Conservation (phyloP, 2,329 filamentous ascomycete genomes). For the Fusarium globosum region DNA sequence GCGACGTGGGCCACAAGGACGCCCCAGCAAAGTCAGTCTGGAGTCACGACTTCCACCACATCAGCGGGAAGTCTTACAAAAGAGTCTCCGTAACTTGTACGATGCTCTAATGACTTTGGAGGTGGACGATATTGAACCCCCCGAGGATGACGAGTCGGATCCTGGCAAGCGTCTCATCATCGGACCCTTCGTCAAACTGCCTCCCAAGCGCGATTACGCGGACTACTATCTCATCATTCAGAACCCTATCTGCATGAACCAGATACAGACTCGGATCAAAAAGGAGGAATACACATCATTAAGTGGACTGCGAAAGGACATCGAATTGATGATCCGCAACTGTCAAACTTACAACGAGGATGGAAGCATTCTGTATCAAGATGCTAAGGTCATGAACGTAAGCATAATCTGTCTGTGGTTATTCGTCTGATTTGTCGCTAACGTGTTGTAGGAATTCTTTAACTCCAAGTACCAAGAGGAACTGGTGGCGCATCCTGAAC, state of each 20-base stretch:
- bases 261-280: constrained; percentile 95
- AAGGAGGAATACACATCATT: constrained; percentile 90
- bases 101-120: constrained; percentile 86
- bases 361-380: constrained; percentile 88
- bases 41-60: constrained; percentile 68
- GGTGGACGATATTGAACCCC: constrained; percentile 75
- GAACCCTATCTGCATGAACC: constrained; percentile 94
- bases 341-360: constrained; percentile 98
- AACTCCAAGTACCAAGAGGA: constrained; percentile 64
- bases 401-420: neutral
- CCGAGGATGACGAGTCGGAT: constrained; percentile 67
- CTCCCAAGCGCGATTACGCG: constrained; percentile 87
- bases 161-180: constrained; percentile 82
- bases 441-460: constrained; percentile 65
- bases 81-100: constrained; percentile 80
- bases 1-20: constrained; percentile 76
- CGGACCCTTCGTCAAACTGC: constrained; percentile 91
- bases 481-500: constrained; percentile 64
- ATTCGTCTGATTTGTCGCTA: constrained; percentile 41
- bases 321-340: constrained; percentile 87
- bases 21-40: constrained; percentile 68
- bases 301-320: constrained; percentile 83
- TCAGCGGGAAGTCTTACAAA: constrained; percentile 82
- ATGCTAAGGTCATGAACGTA: constrained; percentile 94
- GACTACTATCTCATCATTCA: constrained; percentile 97